Percentiles rank a stretch among this genome's conserved stretches.
Evolutionary conservation across 116 monocot species (phyloP).

Genomic region (Trichopus zeylanicus): DNA sequence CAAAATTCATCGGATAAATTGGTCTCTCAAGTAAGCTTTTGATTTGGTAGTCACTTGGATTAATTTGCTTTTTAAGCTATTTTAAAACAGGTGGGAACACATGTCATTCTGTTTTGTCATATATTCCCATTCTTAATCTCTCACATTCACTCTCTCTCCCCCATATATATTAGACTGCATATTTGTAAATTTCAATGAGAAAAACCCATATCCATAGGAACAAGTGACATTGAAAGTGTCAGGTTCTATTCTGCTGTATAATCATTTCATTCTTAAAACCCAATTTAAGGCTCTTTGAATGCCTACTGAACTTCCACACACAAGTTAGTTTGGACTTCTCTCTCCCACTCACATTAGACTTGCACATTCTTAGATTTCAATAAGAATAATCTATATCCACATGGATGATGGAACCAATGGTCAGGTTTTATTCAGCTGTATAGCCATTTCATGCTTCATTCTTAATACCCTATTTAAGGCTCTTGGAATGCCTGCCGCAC

Average conservation of each 20-base stretch:
- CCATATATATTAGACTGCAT: background rate
- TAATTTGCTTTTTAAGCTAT: background rate
- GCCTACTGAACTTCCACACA: background rate
- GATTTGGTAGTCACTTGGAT: background rate
- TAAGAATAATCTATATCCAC: no score
- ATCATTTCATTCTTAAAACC: background rate
- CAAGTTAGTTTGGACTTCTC: background rate
- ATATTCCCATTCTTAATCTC: no score
- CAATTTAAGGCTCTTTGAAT: background rate
- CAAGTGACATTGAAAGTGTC: background rate
- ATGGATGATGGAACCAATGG: no score
- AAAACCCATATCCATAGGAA: background rate
- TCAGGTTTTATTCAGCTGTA: no score
- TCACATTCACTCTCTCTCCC: no score
- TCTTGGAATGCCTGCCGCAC: no score
- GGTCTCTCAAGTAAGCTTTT: constrained; percentile 71
- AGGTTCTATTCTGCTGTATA: background rate
- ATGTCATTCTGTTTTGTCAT: no score
- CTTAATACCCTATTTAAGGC: no score
- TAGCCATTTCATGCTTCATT: no score
- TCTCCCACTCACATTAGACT: no score
- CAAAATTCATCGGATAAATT: constrained; percentile 77
- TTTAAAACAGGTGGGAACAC: no score
- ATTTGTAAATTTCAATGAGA: background rate
- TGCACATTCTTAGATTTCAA: no score